These are phyloP conservation scores for Diophrys sp. DNA, from an alignment of 73 alveolate species.

Conservation along the genomic window DNA sequence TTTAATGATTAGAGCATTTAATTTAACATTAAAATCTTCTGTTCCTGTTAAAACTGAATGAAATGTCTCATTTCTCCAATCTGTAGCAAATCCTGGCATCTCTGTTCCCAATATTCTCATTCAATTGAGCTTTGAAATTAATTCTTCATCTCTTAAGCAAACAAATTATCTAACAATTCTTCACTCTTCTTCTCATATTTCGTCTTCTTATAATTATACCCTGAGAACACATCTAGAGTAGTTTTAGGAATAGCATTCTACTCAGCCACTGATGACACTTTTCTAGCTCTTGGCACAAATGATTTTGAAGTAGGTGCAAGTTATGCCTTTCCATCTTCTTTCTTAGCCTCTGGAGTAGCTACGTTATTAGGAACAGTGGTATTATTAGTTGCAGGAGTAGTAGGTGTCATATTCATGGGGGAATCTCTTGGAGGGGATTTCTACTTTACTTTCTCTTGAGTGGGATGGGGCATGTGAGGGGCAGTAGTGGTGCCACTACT, in stretches of 20 bases:
- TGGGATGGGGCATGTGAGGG: no score
- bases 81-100: not conserved
- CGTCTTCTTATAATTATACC: not conserved
- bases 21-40: not conserved
- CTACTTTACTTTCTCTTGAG: no score
- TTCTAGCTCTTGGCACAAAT: not conserved
- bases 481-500: no score
- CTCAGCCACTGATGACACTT: not conserved
- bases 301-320: not conserved
- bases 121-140: no score
- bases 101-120: no score
- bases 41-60: not conserved
- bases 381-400: no score
- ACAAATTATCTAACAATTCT: not conserved
- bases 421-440: no score
- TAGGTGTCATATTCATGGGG: no score
- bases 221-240: not conserved
- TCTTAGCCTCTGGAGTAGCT: no score
- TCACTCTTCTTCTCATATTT: not conserved
- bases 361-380: no score
- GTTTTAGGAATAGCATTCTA: not conserved
- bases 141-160: constrained; percentile 1
- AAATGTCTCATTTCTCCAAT: not conserved
- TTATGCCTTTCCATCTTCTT: no score
- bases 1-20: not conserved